phyloP scores from a whole-genome alignment of 2,329 filamentous ascomycete genomes.

The Cryphonectria carpinicola region DNA sequence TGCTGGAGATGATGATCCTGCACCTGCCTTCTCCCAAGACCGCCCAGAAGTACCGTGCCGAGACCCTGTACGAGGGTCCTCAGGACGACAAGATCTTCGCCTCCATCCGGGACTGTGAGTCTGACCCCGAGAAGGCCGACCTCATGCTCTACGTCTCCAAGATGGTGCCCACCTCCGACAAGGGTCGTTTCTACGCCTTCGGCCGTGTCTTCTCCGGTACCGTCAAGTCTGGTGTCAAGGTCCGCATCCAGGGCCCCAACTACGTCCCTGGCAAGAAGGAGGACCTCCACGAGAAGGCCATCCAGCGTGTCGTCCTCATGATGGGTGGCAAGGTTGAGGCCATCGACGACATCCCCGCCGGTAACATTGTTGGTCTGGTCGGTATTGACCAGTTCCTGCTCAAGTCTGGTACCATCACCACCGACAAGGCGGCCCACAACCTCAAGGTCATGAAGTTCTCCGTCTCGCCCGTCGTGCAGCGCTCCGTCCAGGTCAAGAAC shows the following conservation, averaged over 20 bases:
- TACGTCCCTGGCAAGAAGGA: conserved; percentile 98
- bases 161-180: conserved; percentile 99
- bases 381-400: conserved; percentile 99
- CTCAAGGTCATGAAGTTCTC: conserved; percentile 99
- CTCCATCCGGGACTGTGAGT: conserved; percentile 91
- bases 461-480: conserved; percentile 97
- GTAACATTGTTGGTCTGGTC: conserved; percentile 99
- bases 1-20: conserved; percentile 99
- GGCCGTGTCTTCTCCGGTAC: conserved; percentile 99
- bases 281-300: conserved; percentile 98
- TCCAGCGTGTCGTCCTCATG: conserved; percentile 99
- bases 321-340: conserved; percentile 99
- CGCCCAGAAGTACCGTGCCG: conserved; percentile 95
- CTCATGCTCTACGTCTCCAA: conserved; percentile 99
- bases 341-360: conserved; percentile 97
- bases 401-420: conserved; percentile 99
- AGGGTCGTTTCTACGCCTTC: conserved; percentile 99
- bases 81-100: conserved; percentile 89
- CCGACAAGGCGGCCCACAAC: conserved; percentile 97
- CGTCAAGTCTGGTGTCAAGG: conserved; percentile 96
- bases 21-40: conserved; percentile 95
- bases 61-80: conserved; percentile 99
- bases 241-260: conserved; percentile 99
- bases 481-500: conserved; percentile 99
- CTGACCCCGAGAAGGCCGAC: conserved; percentile 81